phyloP scores from a whole-genome alignment of 2,329 filamentous ascomycete genomes.

The Raffaelea deltoideospora region DNA sequence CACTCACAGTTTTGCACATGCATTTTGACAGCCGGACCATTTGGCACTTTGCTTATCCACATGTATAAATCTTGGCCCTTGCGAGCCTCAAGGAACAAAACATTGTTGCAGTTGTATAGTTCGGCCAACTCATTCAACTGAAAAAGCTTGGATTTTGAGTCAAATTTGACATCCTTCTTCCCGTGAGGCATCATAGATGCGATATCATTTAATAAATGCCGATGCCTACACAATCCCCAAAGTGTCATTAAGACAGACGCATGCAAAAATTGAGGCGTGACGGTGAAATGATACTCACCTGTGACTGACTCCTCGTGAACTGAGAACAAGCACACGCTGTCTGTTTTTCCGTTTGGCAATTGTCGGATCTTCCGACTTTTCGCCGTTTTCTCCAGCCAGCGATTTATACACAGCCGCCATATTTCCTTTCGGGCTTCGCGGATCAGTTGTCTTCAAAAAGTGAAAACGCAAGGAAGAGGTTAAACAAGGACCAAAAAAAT shows the following conservation, averaged over 20 bases:
- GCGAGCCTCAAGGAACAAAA: slow-evolving; percentile 86
- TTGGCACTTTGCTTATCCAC: slow-evolving; percentile 85
- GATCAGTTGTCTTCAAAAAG: too few relatives aligned
- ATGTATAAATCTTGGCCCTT: slow-evolving; percentile 92
- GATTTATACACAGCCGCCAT: slow-evolving; percentile 68
- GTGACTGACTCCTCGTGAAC: slow-evolving; percentile 82
- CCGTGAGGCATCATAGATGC: slow-evolving; percentile 79
- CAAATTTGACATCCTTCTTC: slow-evolving; percentile 90
- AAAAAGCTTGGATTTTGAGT: slow-evolving; percentile 82
- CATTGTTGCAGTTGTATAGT: slow-evolving; percentile 77
- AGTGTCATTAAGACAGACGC: not conserved
- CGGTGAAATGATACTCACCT: slow-evolving; percentile 33
- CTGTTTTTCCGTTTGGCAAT: slow-evolving; percentile 39
- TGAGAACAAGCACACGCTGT: slow-evolving; percentile 75
- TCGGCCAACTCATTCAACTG: slow-evolving; percentile 61
- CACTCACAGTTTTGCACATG: slow-evolving; percentile 60
- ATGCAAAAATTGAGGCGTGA: too few relatives aligned
- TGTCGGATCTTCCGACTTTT: slow-evolving; percentile 27
- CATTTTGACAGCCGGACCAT: slow-evolving; percentile 46
- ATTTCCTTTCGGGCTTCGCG: not conserved
- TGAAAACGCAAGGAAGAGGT: too few relatives aligned
- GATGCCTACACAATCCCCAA: slow-evolving; percentile 61
- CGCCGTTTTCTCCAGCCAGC: slow-evolving; percentile 42
- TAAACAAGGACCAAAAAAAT: too few relatives aligned
- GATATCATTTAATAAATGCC: slow-evolving; percentile 83